Evolutionary conservation across 2,329 filamentous ascomycete genomes (phyloP), one percentile per base, ranked within the genome.

Genomic region (Arthrinium puccinioides): DNA sequence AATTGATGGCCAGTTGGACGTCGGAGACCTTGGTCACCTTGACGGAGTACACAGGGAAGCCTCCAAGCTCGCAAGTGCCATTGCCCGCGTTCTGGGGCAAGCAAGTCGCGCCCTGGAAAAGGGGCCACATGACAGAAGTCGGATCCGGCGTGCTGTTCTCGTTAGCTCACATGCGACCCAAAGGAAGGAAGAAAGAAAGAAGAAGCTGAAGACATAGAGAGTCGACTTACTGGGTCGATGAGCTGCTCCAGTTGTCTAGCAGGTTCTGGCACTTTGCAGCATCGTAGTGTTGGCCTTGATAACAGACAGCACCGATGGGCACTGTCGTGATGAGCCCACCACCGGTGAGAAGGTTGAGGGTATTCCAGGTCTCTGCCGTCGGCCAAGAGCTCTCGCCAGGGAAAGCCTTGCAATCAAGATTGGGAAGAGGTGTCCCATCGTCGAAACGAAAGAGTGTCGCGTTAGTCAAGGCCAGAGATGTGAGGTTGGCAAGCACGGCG

Each of bases 1-100:
- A 67, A 42, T 68, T 66, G 36, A 70, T 48, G 1, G 63, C 60
- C 1, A 66, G 51, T 51, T 69, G 66, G 20, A 70, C 54, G 35
- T 70, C 62, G 5, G 59, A 55, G 0, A 66, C 61, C 9, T 49
- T 64, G 16, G 52, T 59, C 2, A 55, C 60, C 14, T 64, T 60
- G 21, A 70, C 52, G 1, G 59, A 58, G 37, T 68, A 69, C 7
- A 50, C 44, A 0, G 66, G 63, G 41, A 59, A 62, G 9, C 60
- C 65, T 5, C 67, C 67, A 0, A 63, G 44, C 0, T 54, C 59
- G 44, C 64, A 67, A 2, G 40, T 49, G 37, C 40, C 44, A 20
- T 23, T 41, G 21, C 41, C 40, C 28, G 49, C 53, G 15, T 55
- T 48, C 18, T 44, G 40, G 2, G 58, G 59, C 40, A 53, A 38